Evolutionary conservation across 2,329 filamentous ascomycete genomes (phyloP).

Genomic region (Talaromyces verruculosus): DNA sequence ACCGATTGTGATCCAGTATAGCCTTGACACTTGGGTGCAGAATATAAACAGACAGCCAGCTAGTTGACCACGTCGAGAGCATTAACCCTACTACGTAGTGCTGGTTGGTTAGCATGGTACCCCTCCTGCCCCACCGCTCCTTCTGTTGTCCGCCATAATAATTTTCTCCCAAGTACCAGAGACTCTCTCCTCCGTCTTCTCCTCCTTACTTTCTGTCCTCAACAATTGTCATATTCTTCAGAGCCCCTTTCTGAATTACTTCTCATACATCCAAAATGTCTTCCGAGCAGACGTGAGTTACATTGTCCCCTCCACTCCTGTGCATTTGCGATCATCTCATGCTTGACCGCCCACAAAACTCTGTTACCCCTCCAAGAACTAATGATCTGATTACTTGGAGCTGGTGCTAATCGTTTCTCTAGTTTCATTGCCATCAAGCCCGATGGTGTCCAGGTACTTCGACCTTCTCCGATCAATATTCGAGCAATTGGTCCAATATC

Average conservation of each 20-base stretch:
- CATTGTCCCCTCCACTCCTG: constrained; percentile 18
- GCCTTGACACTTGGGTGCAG: background rate
- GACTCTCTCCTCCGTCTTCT: constrained; percentile 5
- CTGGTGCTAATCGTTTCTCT: constrained; percentile 37
- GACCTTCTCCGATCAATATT: background rate
- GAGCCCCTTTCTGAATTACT: constrained; percentile 21
- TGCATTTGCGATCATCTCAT: constrained; percentile 4
- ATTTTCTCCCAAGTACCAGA: constrained; percentile 17
- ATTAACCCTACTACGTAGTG: background rate
- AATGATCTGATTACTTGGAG: constrained; percentile 13
- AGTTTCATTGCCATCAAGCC: constrained; percentile 99
- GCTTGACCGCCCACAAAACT: constrained; percentile 15
- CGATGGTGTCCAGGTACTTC: constrained; percentile 91
- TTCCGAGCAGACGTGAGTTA: constrained; percentile 77
- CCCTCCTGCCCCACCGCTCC: constrained; percentile 22
- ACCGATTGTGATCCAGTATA: background rate
- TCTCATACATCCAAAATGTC: constrained; percentile 57
- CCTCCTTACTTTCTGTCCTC: constrained; percentile 26
- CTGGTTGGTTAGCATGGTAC: constrained; percentile 8
- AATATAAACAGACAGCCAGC: background rate
- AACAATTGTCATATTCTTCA: constrained; percentile 21
- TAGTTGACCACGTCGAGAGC: constrained; percentile 3
- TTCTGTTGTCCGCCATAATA: constrained; percentile 13
- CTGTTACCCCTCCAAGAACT: constrained; percentile 24
- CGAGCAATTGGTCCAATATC: background rate